Evolutionary conservation across 202 grass and related monocot species (phyloP), one percentile per base, ranked within the genome.

Genomic region (Dendrocalamus latiflorus): DNA sequence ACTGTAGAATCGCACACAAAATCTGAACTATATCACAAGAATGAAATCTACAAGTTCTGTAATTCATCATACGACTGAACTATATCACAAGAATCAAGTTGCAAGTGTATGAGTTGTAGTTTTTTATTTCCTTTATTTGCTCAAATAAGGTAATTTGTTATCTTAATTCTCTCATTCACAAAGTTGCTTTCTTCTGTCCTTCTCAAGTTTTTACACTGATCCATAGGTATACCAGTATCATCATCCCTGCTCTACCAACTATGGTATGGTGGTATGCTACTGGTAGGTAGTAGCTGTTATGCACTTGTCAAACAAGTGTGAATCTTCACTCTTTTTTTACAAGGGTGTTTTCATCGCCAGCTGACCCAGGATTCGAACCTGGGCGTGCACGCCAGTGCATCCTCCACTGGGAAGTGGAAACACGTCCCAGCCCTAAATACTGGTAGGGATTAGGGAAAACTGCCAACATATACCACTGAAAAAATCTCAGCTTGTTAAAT

Each of bases 41-140:
- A 53, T 12, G 17, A 60, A 11, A 74, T 20, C 8, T 9, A 63
- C 16, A 13, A 72, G 59, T 22, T 20, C 36, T 21, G 12, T 26
- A 11, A 26, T 53, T 66, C 48, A 54, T 37, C 22, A 9, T 11
- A 76, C 16, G 73, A 18, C n/a, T 76, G 74, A 62, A 76, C 39
- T 44, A 76, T 67, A 22, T 67, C 48, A 36, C 70, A 38, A 74
- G 30, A 73, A 55, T 74, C 49, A 74, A 74, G 26, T 74, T 55
- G 21, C 16, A 54, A 55, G 14, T 55, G 13, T 42, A 16, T 16
- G n/a, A 6, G 47, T 37, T 34, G 28, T 48, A 3, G 18, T 24
- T 50, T 15, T 14, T 45, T 3, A 65, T 18, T 60, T 34, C 9
- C 16, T 44, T 21, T 58, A 59, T 17, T 44, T 45, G 8, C 12